phyloP scores from a whole-genome alignment of 176 grass and related monocot genomes.

The Aegilops longissima region DNA sequence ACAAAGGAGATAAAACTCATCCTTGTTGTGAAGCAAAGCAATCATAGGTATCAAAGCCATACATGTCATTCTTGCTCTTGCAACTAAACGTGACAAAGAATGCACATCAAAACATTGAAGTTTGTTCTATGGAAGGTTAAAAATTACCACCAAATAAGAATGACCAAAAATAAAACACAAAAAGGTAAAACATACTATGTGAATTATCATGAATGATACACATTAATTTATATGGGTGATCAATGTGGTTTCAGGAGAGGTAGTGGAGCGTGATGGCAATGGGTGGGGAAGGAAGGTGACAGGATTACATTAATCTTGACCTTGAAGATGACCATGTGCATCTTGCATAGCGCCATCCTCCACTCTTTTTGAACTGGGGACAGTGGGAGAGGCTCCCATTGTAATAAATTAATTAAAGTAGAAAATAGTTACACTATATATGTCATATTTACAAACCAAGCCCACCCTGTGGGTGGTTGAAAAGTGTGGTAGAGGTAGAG shows the following conservation, averaged over 20 bases:
- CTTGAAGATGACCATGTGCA: conserved; percentile 25
- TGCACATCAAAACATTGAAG: background rate
- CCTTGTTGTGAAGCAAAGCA: too few relatives aligned
- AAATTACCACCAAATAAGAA: background rate
- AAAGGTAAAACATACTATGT: background rate
- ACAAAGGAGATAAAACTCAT: conserved; percentile 58
- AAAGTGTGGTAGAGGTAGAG: too few relatives aligned
- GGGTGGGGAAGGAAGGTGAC: conserved; percentile 83
- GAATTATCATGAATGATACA: background rate
- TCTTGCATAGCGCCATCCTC: conserved; percentile 57
- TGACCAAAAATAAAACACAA: background rate
- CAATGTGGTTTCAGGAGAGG: conserved; percentile 60
- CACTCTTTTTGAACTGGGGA: background rate
- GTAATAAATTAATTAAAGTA: too few relatives aligned
- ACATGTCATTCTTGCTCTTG: background rate
- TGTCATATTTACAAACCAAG: too few relatives aligned
- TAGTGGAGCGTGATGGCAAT: conserved; percentile 84
- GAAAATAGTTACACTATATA: too few relatives aligned
- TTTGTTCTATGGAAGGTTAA: background rate
- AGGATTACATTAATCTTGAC: background rate
- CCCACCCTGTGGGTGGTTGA: too few relatives aligned
- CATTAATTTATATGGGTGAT: too few relatives aligned
- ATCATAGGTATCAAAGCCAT: background rate
- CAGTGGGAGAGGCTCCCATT: too few relatives aligned
- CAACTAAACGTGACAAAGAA: conserved; percentile 17